phyloP scores from a whole-genome alignment of 208 protist genomes.

The Crithidia thermophila region DNA sequence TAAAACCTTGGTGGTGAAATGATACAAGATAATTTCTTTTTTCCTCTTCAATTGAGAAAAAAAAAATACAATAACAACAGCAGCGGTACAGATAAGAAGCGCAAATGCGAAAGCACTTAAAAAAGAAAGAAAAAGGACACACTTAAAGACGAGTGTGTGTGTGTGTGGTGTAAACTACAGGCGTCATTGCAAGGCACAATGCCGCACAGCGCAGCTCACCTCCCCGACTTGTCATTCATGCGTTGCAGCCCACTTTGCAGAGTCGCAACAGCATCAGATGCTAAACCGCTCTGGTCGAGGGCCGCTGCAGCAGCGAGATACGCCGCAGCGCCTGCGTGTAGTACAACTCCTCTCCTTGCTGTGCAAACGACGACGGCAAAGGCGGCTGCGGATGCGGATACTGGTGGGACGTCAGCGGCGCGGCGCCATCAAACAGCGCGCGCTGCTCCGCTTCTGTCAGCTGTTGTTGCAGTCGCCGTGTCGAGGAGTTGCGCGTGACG shows the following conservation, averaged over 20 bases:
- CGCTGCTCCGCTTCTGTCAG: not conserved
- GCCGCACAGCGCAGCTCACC: no score
- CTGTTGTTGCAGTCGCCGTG: constrained; percentile 3
- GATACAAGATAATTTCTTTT: no score
- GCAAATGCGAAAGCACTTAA: not conserved
- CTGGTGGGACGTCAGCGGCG: not conserved
- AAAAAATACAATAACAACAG: not conserved
- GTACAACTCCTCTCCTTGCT: not conserved
- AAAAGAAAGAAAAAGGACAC: not conserved
- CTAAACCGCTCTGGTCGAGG: no score
- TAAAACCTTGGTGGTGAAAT: not conserved
- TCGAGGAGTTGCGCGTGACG: constrained; percentile 23
- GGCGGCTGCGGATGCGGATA: no score
- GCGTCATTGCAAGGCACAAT: not conserved
- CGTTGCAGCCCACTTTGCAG: no score
- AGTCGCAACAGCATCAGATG: no score
- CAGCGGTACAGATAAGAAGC: not conserved
- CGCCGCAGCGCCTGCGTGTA: constrained; percentile 12
- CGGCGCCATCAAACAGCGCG: no score
- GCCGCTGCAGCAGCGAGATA: constrained; percentile 17
- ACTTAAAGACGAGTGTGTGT: no score
- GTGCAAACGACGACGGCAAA: not conserved
- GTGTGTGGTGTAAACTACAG: no score
- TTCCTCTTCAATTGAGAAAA: not conserved
- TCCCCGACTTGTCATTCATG: no score